phyloP scores from a whole-genome alignment of 2,329 filamentous ascomycete genomes.

The Pseudopithomyces chartarum region DNA sequence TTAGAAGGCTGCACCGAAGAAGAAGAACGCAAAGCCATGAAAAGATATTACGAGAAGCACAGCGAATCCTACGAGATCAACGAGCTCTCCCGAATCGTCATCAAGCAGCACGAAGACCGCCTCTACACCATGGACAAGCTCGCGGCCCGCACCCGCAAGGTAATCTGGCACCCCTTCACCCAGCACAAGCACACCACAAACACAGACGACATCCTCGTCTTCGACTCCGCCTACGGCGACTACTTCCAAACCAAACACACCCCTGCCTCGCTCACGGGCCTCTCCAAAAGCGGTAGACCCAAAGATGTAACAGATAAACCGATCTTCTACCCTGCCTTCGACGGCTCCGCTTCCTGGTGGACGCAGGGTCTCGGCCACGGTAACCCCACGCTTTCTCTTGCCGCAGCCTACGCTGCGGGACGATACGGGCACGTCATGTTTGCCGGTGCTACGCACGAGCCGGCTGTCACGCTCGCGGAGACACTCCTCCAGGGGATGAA shows the following conservation, averaged over 20 bases:
- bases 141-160: slow-evolving; percentile 58
- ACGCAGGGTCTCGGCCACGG: slow-evolving; percentile 85
- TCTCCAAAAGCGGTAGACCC: not conserved
- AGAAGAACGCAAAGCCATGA: slow-evolving; percentile 64
- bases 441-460: slow-evolving; percentile 77
- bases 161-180: slow-evolving; percentile 87
- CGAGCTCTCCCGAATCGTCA: slow-evolving; percentile 57
- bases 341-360: slow-evolving; percentile 90
- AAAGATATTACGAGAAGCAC: slow-evolving; percentile 62
- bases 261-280: slow-evolving; percentile 14
- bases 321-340: slow-evolving; percentile 70
- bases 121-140: slow-evolving; percentile 66
- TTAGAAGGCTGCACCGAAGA: slow-evolving; percentile 33
- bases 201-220: slow-evolving; percentile 68
- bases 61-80: slow-evolving; percentile 48
- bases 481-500: slow-evolving; percentile 62
- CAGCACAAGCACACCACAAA: slow-evolving; percentile 70
- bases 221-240: slow-evolving; percentile 81
- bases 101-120: slow-evolving; percentile 59
- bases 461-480: slow-evolving; percentile 72
- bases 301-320: slow-evolving; percentile 23
- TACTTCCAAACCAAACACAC: slow-evolving; percentile 69
- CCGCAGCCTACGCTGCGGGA: slow-evolving; percentile 80
- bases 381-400: slow-evolving; percentile 71
- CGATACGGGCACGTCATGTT: slow-evolving; percentile 91